A percentile compares a stretch with the other conserved stretches of the same genome.
Conservation (phyloP, 75 land plant species). For the Chamaecyparis obtusa region DNA sequence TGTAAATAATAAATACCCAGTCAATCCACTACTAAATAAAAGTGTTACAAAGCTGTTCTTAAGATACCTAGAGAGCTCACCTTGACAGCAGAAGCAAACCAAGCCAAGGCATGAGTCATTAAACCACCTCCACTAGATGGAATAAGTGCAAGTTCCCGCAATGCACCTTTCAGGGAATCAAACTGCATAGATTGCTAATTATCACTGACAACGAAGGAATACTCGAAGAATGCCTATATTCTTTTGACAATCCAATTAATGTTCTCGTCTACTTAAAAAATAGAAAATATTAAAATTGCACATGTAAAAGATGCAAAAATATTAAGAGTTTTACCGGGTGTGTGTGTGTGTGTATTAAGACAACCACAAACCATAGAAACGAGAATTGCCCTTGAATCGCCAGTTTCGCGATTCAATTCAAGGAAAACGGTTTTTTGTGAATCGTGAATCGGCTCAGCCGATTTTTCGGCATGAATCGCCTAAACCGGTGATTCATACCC, state of each 20-base stretch:
- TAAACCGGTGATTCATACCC: no score
- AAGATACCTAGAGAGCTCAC: constrained; percentile 18
- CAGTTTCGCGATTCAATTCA: no score
- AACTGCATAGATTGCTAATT: constrained; percentile 48
- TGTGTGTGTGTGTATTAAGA: no score
- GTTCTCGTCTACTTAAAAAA: background rate
- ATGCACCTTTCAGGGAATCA: constrained; percentile 44
- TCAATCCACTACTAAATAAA: background rate
- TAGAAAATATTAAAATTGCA: background rate
- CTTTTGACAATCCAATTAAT: background rate
- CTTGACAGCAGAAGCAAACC: constrained; percentile 72
- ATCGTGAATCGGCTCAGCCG: no score
- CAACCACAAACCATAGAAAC: no score
- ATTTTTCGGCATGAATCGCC: no score
- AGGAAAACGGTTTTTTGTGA: no score
- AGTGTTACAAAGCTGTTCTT: background rate
- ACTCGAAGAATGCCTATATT: background rate
- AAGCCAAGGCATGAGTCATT: constrained; percentile 67
- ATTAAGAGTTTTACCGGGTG: background rate
- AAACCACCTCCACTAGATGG: constrained; percentile 87
- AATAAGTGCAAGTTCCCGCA: constrained; percentile 75
- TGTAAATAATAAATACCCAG: background rate
- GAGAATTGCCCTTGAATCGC: no score
- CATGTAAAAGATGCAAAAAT: background rate
- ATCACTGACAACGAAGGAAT: background rate